Base-by-base conservation (phyloP, 805 yeast genomes). In the Yarrowia hollandica region DNA sequence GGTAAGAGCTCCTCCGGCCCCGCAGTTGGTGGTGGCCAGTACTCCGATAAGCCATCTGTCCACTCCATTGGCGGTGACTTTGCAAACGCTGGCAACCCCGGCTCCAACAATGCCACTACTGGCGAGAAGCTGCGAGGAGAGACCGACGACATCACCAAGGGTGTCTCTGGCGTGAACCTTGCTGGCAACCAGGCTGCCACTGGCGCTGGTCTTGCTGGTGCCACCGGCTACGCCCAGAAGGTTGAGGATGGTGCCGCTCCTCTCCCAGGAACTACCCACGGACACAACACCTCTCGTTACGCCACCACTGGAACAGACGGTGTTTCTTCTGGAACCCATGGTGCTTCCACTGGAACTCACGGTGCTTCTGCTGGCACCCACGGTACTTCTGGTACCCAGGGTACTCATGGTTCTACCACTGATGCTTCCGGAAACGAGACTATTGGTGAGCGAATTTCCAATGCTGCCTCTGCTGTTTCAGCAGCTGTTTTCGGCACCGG, bases 391-490 rank as follows among this genome's bases (percentile, higher is more conserved):
- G 48, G 31, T 7, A 15, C 38, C 19, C 1, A 14, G n/a, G 22
- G 38, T n/a, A 21, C 35, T 30, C 19, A 16, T 16, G 28, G 52
- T 4, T 7, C 35, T 16, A 28, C 58, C 16, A 23, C 23, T 7
- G 19, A 23, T 12, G 19, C 3, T 26, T 2, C 34, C 11, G 23
- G 21, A 7, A 35, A 35, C 44, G 58, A 52, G 42, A 35, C 58
- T 35, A 11, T 52, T 10, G 6, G 19, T 10, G 42, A 25, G 34
- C 23, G 26, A 21, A 16, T 52, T 14, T 52, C 58, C 58, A 52
- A 52, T 26, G 58, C 58, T 8, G 58, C 58, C 18, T 52, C 58
- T 26, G 58, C 58, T 11, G 58, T 52, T 5, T 52, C 58, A 25
- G 44, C 44, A 5, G 58, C 58, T 8, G 58, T 52, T 19, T 52